Evolutionary conservation across 371 early-diverging fungal genomes (phyloP).

Genomic region (Rhizomucor miehei): DNA sequence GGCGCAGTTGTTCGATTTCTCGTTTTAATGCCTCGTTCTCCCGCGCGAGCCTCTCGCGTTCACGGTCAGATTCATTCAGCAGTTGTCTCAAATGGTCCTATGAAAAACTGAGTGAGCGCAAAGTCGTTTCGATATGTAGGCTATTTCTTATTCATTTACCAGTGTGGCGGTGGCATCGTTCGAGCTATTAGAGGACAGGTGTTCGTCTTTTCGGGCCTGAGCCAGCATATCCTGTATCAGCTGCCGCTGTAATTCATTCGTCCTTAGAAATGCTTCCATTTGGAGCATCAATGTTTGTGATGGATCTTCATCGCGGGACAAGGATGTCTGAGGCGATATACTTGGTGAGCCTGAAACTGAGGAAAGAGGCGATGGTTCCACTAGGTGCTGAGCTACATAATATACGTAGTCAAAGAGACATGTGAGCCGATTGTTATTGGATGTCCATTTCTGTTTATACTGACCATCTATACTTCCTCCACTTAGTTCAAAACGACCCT

Average conservation of each 20-base stretch:
- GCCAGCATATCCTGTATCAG: constrained; percentile 31
- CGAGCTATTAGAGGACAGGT: background rate
- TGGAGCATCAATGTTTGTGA: constrained; percentile 19
- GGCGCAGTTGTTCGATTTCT: constrained; percentile 42
- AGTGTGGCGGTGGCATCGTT: constrained; percentile 3
- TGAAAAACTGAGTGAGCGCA: background rate
- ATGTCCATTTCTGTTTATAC: background rate
- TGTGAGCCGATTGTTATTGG: background rate
- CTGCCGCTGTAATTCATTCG: constrained; percentile 30
- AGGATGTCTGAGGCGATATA: constrained; percentile 21
- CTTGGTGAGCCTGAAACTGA: constrained; percentile 19
- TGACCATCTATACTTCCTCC: constrained; percentile 15
- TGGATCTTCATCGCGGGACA: constrained; percentile 27
- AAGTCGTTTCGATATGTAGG: background rate
- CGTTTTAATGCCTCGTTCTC: constrained; percentile 52
- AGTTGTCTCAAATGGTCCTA: constrained; percentile 42
- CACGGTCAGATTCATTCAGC: constrained; percentile 36
- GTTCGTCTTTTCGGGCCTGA: background rate
- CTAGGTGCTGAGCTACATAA: constrained; percentile 1
- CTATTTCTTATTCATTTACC: constrained; percentile 3
- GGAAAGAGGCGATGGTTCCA: constrained; percentile 7
- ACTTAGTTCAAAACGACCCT: constrained; percentile 42
- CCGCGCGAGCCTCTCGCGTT: constrained; percentile 50
- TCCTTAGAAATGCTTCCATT: constrained; percentile 31
- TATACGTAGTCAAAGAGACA: no score